Evolutionary conservation across 371 early-diverging fungal genomes (phyloP).

Genomic region (Globomyces sp.): DNA sequence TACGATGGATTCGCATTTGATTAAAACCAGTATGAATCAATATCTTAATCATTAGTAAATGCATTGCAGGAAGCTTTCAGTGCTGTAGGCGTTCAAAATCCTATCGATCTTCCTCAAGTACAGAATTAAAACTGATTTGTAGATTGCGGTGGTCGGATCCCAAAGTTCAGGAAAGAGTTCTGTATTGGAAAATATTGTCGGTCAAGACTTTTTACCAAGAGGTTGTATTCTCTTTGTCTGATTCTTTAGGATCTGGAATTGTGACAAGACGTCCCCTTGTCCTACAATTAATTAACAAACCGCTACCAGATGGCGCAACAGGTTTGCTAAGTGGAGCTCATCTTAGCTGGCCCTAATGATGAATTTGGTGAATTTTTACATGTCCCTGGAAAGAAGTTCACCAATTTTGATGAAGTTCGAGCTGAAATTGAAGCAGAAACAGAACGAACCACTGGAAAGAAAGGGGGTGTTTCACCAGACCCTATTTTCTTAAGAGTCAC

Average conservation of each 20-base stretch:
- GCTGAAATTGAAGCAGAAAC: conserved; percentile 93
- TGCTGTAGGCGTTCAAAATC: conserved; percentile 9
- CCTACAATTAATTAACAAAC: conserved; percentile 88
- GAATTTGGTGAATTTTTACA: conserved; percentile 98
- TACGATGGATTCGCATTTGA: not conserved
- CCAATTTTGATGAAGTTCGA: conserved; percentile 90
- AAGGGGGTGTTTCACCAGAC: conserved; percentile 76
- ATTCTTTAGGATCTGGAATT: conserved; percentile 70
- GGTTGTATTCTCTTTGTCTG: conserved; percentile 48
- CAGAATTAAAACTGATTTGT: not conserved
- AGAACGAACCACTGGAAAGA: conserved; percentile 82
- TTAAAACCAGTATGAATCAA: not conserved
- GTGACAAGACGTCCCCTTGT: conserved; percentile 95
- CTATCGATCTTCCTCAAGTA: conserved; percentile 17
- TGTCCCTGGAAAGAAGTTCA: conserved; percentile 89
- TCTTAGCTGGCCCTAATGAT: conserved; percentile 10
- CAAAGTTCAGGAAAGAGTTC: conserved; percentile 98
- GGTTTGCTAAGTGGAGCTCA: not conserved
- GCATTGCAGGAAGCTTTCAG: conserved; percentile 6
- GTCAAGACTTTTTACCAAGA: conserved; percentile 96
- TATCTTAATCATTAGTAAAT: not conserved
- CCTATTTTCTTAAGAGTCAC: conserved; percentile 96
- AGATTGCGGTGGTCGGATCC: conserved; percentile 95
- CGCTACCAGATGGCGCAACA: conserved; percentile 15
- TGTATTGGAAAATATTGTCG: conserved; percentile 98